These are phyloP conservation scores for Saccharomycopsis javanensis DNA, from an alignment of 805 yeast species.

Conservation along the genomic window DNA sequence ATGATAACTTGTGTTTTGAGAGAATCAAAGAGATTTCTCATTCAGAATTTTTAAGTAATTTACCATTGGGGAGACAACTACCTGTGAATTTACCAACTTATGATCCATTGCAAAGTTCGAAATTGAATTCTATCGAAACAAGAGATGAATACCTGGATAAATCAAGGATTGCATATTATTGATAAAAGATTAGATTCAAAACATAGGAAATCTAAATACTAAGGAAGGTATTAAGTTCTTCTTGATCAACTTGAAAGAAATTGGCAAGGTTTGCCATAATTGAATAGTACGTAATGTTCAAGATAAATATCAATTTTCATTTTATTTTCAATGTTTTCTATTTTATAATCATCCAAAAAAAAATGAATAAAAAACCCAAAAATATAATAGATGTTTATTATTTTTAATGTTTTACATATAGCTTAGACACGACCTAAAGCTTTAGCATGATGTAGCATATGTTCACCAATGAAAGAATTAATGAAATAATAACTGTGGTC, in stretches of 20 bases:
- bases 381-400: no score
- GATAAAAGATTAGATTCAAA: no score
- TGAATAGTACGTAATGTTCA: no score
- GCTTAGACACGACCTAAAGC: constrained; percentile 6
- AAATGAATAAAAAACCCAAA: no score
- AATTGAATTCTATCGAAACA: neutral
- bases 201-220: no score
- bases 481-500: constrained; percentile 90
- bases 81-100: constrained; percentile 12
- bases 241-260: no score
- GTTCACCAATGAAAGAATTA: constrained; percentile 68
- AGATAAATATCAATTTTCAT: no score
- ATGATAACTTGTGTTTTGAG: constrained; percentile 17
- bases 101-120: constrained; percentile 5
- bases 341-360: no score
- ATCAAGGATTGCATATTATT: constrained; percentile 1
- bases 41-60: neutral
- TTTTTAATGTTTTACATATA: no score
- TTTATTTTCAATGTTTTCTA: no score
- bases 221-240: no score
- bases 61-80: constrained; percentile 16
- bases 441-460: constrained; percentile 81
- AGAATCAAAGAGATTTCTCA: constrained; percentile 1
- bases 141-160: neutral
- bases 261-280: no score